Conservation (phyloP, 1,284 basidiomycete species). For the Fomitopsis schrenkii region DNA sequence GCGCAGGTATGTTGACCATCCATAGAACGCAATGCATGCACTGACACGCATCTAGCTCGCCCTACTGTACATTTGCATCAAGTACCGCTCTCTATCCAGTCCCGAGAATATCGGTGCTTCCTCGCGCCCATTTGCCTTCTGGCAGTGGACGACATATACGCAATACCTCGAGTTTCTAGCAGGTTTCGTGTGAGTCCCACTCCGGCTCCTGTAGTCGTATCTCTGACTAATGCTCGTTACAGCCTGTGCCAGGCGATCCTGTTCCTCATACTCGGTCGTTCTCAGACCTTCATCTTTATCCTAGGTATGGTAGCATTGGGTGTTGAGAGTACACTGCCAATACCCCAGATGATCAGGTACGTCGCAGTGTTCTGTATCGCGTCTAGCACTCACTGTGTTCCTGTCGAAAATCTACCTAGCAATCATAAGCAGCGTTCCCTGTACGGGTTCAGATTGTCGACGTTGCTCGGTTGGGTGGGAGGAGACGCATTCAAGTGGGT, state of each 20-base stretch:
- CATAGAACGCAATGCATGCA: not conserved
- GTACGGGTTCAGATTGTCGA: conserved; percentile 81
- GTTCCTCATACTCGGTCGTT: conserved; percentile 72
- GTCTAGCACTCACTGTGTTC: not conserved
- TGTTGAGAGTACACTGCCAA: conserved; percentile 77
- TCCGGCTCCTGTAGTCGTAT: not conserved
- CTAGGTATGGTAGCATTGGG: conserved; percentile 79
- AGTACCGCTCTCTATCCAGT: conserved; percentile 55
- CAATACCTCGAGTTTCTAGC: conserved; percentile 82
- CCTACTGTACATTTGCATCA: conserved; percentile 75
- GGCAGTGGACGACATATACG: conserved; percentile 79
- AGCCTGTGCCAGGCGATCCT: conserved; percentile 70
- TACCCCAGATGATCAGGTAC: conserved; percentile 75
- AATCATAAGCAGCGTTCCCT: conserved; percentile 74
- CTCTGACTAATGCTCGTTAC: conserved; percentile 12
- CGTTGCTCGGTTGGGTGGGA: conserved; percentile 77
- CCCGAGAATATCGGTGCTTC: conserved; percentile 58
- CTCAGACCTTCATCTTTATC: conserved; percentile 55
- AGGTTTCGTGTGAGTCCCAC: conserved; percentile 59
- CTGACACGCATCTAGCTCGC: conserved; percentile 44
- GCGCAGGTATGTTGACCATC: conserved; percentile 53
- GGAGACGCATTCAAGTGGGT: conserved; percentile 80
- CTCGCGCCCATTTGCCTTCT: conserved; percentile 72
- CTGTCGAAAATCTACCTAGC: conserved; percentile 32
- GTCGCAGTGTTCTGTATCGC: conserved; percentile 15